A percentile compares a stretch with the other conserved stretches of the same genome.
Evolutionary conservation across 2,329 filamentous ascomycete species (phyloP).

Genomic region (Pyricularia grisea): DNA sequence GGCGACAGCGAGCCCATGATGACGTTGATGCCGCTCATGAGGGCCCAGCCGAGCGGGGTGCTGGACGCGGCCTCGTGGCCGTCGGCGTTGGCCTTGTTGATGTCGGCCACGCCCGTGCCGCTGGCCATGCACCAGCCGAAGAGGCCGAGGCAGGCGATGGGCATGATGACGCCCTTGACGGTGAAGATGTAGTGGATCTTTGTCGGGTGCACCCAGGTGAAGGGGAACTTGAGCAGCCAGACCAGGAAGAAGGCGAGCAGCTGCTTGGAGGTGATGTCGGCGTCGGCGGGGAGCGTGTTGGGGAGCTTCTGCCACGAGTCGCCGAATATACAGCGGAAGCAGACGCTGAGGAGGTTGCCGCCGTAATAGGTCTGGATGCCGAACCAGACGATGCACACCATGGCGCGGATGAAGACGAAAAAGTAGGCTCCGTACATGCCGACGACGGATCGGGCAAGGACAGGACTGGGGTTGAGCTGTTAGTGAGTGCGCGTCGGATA

Average conservation of each 20-base stretch:
- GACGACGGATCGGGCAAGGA: conserved; percentile 26
- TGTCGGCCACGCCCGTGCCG: conserved; percentile 15
- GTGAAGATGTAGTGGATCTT: conserved; percentile 19
- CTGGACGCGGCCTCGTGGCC: conserved; percentile 15
- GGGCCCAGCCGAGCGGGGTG: conserved; percentile 23
- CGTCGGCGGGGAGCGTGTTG: conserved; percentile 20
- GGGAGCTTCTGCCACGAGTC: conserved; percentile 18
- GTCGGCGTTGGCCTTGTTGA: conserved; percentile 19
- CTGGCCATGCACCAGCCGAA: conserved; percentile 23
- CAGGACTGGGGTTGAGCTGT: conserved; percentile 11
- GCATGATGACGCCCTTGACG: conserved; percentile 17
- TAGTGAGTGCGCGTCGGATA: background rate
- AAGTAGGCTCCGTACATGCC: conserved; percentile 33
- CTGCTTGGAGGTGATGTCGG: conserved; percentile 21
- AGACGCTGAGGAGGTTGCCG: conserved; percentile 6
- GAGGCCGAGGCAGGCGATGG: conserved; percentile 23
- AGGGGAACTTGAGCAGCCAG: conserved; percentile 24
- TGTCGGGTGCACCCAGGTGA: conserved; percentile 19
- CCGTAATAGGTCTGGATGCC: conserved; percentile 10
- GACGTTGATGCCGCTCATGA: conserved; percentile 27
- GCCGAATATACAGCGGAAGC: conserved; percentile 4
- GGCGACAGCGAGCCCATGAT: conserved; percentile 24
- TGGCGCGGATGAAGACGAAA: conserved; percentile 24
- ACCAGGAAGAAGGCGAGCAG: conserved; percentile 28
- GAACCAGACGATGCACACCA: conserved; percentile 19